Evolutionary conservation across 83 land plant genomes (phyloP), one percentile per base, ranked within the genome.

Genomic region (Larix sibirica): DNA sequence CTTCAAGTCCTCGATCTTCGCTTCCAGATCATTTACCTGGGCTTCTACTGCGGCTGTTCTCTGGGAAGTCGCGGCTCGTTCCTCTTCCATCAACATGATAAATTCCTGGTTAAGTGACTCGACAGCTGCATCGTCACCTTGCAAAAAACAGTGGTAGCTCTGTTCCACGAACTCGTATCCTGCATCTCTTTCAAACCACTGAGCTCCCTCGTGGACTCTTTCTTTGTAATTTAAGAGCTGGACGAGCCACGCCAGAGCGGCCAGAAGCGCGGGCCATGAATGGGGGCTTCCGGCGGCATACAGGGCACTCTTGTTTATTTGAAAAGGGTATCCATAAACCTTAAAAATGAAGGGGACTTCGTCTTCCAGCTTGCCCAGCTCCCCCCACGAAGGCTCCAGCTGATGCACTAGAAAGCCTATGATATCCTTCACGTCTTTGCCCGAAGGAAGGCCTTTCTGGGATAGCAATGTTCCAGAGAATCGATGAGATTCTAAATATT

Each of bases 201-300:
- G 18, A 6, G 63, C 21, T 26, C 75, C 26, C 2, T 13, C 6
- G 18, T 60, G 31, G 6, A 82, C 18, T 23, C 82, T 77, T 16
- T 93, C 95, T 16, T 71, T 69, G 74, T 85, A 85, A 10, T 65
- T 67, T 3, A 90, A 83, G 36, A 89, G 50, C 85, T 93, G 91
- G 4, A 91, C 93, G 47, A 93, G 85, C 97, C 98, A 95, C 44
- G 85, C 82, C 33, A 96, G 88, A 14, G 87, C 91, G 16, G 96
- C 97, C 56, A 95, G 89, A 56, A 93, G 79, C 9, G 84, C 58
- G 7, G 97, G 97, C 97, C 97, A 96, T 0, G 94, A 79, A 74
- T 95, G 97, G 0, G 97, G 99, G 4, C 95, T 90, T 70, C 92
- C 89, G 28, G 97, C 97, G 10, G 96, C 88, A n/a, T 84, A 84